Percentiles rank a stretch among this genome's conserved stretches.
Conservation (phyloP, 495 filamentous ascomycete genomes). For the Penicillium argentinense region DNA sequence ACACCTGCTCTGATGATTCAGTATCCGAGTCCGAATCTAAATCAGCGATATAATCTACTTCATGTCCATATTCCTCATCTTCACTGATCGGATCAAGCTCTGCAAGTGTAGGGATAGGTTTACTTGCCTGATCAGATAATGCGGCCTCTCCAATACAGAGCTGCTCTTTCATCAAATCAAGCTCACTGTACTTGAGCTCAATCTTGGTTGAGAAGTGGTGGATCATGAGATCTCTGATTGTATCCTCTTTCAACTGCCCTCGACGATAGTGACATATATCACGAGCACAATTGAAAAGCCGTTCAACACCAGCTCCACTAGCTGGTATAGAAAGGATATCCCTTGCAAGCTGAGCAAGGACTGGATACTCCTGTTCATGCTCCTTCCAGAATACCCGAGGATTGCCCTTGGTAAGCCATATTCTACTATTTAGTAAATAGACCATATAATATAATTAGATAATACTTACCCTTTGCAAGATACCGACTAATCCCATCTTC, state of each 20-base stretch:
- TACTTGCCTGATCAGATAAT: not conserved
- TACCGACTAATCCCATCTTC: not conserved
- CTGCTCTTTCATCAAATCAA: not conserved
- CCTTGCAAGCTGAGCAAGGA: too few species aligned
- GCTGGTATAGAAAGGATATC: not conserved
- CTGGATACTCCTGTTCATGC: not conserved
- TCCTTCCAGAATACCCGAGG: not conserved
- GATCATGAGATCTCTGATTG: not conserved
- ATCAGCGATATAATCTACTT: not conserved
- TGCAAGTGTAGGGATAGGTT: not conserved
- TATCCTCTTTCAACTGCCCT: not conserved
- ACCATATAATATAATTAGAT: not conserved
- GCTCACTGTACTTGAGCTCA: not conserved
- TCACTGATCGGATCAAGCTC: not conserved
- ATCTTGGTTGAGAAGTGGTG: not conserved
- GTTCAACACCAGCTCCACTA: not conserved
- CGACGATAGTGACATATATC: not conserved
- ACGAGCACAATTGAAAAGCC: not conserved
- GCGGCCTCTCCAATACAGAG: not conserved
- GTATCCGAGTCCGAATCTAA: not conserved
- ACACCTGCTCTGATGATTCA: not conserved
- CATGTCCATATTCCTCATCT: not conserved
- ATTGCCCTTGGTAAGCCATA: not conserved
- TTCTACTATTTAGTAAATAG: too few species aligned
- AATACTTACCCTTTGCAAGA: not conserved